These are phyloP conservation scores for Erysimum pusillum DNA, from an alignment of 441 rosid species.

Conservation along the genomic window DNA sequence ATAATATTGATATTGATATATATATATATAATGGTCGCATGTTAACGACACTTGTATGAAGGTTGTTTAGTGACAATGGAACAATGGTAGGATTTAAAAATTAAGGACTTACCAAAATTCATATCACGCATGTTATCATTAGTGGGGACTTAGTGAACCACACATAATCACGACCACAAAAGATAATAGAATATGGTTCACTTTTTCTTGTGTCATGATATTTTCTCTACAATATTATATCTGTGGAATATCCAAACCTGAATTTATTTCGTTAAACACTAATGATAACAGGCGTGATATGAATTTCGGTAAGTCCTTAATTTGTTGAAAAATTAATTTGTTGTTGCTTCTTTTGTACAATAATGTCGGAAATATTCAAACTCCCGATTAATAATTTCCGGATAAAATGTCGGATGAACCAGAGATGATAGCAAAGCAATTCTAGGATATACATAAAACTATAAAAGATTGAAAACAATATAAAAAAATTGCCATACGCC, in stretches of 20 bases:
- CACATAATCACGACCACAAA: constrained; percentile 41
- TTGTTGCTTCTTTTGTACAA: constrained; percentile 30
- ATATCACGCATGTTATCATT: constrained; percentile 44
- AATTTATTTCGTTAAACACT: not conserved
- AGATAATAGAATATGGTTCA: constrained; percentile 10
- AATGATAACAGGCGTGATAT: too few relatives aligned
- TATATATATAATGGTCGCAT: not conserved
- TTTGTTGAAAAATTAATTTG: not conserved
- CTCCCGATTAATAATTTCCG: constrained; percentile 7
- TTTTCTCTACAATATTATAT: constrained; percentile 18
- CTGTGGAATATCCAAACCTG: constrained; percentile 13
- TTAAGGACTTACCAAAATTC: constrained; percentile 19
- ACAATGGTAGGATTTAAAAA: constrained; percentile 10
- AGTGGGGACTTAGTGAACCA: constrained; percentile 39
- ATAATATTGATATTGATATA: constrained; percentile 6
- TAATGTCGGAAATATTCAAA: not conserved
- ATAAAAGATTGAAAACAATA: not conserved
- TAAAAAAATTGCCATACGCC: constrained; percentile 36
- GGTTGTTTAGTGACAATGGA: constrained; percentile 22
- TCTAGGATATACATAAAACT: constrained; percentile 2
- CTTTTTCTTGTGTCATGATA: constrained; percentile 14
- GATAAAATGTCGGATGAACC: constrained; percentile 16
- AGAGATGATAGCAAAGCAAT: constrained; percentile 15
- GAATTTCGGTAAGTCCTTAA: too few relatives aligned
- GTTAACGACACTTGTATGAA: constrained; percentile 11